These are phyloP conservation scores for Tulasnella sp. DNA, from an alignment of 768 basidiomycete species.

Conservation along the genomic window DNA sequence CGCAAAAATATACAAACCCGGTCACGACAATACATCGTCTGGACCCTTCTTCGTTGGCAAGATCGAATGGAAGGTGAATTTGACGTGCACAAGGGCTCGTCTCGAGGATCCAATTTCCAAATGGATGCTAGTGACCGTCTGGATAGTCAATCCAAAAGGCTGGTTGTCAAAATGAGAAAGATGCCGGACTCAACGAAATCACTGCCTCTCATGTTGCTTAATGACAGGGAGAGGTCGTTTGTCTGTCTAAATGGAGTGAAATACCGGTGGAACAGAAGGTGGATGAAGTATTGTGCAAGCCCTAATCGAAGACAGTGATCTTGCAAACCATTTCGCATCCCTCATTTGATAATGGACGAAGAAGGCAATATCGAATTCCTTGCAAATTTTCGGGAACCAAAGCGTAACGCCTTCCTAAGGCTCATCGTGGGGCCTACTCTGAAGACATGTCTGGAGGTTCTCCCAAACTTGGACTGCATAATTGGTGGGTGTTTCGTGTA, in stretches of 20 bases:
- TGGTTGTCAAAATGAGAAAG: too few relatives aligned
- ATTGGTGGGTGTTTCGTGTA: neutral
- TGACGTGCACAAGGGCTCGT: too few relatives aligned
- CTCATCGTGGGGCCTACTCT: neutral
- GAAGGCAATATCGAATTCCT: neutral
- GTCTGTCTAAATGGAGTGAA: neutral
- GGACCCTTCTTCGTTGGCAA: too few relatives aligned
- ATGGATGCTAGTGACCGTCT: too few relatives aligned
- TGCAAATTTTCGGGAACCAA: neutral
- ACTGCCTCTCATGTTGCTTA: too few relatives aligned
- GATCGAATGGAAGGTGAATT: too few relatives aligned
- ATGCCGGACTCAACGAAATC: too few relatives aligned
- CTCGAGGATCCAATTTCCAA: too few relatives aligned
- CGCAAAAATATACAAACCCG: too few relatives aligned
- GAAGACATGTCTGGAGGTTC: neutral
- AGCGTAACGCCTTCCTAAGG: neutral
- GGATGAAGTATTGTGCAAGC: neutral
- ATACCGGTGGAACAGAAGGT: neutral
- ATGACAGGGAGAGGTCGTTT: neutral
- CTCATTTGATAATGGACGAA: neutral
- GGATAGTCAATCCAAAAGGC: too few relatives aligned
- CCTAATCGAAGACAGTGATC: too few relatives aligned
- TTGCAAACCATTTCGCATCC: neutral
- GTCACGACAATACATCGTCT: too few relatives aligned
- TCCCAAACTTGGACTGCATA: neutral